Conservation (phyloP, 495 filamentous ascomycete genomes). For the Xylaria telfairii region DNA sequence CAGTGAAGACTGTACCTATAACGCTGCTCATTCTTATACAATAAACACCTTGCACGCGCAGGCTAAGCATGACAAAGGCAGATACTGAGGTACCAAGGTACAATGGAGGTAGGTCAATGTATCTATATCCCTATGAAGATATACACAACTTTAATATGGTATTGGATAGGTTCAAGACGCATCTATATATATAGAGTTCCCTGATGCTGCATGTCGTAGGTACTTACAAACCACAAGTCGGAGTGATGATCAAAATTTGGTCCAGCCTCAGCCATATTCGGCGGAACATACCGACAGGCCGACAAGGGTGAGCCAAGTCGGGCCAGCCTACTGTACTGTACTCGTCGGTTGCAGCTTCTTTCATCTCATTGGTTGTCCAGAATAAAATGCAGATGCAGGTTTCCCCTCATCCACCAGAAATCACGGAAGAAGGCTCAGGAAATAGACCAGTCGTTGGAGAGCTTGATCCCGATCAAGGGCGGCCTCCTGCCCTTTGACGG, state of each 20-base stretch:
- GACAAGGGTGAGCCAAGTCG: background rate
- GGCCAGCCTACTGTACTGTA: background rate
- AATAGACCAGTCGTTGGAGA: background rate
- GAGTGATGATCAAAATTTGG: background rate
- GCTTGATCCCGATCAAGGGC: conserved; percentile 3
- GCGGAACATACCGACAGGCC: conserved; percentile 9
- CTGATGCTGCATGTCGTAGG: too few species aligned
- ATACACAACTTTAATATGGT: too few species aligned
- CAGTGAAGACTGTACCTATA: background rate
- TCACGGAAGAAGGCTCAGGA: conserved; percentile 5
- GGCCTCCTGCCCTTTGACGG: background rate
- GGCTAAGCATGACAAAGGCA: too few species aligned
- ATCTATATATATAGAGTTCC: too few species aligned
- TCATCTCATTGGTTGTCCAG: background rate
- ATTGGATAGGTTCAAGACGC: too few species aligned
- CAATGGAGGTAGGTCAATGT: too few species aligned
- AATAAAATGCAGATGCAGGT: conserved; percentile 6
- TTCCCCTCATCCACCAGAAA: conserved; percentile 10
- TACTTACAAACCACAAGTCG: too few species aligned
- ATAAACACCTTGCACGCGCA: background rate
- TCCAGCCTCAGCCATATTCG: background rate
- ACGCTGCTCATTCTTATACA: background rate
- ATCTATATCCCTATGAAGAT: too few species aligned
- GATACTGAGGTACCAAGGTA: too few species aligned
- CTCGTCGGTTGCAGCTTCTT: background rate